phyloP scores from a whole-genome alignment of 2,329 filamentous ascomycete species.

The Trichophyton schoenleinii region DNA sequence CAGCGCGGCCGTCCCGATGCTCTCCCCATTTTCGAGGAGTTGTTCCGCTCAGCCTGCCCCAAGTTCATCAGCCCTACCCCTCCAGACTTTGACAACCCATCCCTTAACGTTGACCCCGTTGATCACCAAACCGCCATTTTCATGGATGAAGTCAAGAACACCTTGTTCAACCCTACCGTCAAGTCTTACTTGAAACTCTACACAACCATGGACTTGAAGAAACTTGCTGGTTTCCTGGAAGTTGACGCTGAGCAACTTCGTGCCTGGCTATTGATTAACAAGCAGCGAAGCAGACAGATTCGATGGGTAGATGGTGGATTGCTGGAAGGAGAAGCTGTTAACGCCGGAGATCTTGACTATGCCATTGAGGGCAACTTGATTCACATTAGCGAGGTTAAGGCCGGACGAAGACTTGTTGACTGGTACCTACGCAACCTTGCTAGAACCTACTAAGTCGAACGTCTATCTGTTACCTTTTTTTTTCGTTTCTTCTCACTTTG shows the following conservation, averaged over 20 bases:
- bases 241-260: conserved; percentile 93
- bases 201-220: conserved; percentile 98
- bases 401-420: conserved; percentile 90
- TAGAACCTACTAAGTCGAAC: conserved; percentile 64
- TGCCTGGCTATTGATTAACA: conserved; percentile 89
- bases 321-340: conserved; percentile 82
- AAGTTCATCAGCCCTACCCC: conserved; percentile 98
- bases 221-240: conserved; percentile 93
- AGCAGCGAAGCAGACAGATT: conserved; percentile 94
- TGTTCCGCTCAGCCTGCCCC: conserved; percentile 94
- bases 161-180: conserved; percentile 93
- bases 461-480: neutral
- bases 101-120: conserved; percentile 88
- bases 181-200: conserved; percentile 98
- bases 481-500: too few relatives aligned
- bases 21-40: conserved; percentile 92
- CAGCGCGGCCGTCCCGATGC: conserved; percentile 92
- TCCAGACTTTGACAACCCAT: conserved; percentile 93
- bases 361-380: conserved; percentile 94
- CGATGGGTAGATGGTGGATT: conserved; percentile 85
- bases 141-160: conserved; percentile 99
- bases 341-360: conserved; percentile 92
- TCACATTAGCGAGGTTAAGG: conserved; percentile 97
- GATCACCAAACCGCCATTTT: conserved; percentile 96
- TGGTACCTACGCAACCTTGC: conserved; percentile 98